Base-by-base conservation (phyloP, 2,329 filamentous ascomycete species). In the Talaromyces sp. region DNA sequence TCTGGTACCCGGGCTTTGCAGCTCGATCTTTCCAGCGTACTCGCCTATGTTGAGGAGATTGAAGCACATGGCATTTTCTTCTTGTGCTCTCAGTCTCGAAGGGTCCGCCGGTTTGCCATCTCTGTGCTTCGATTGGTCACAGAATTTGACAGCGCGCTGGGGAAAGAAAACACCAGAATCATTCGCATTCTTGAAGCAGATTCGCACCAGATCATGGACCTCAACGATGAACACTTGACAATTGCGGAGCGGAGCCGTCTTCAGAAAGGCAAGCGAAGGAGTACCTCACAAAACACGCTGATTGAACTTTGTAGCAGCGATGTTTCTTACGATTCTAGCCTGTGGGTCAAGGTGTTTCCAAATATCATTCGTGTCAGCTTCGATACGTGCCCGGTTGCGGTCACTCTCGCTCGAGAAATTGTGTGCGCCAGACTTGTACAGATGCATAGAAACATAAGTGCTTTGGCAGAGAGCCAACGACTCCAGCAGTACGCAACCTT, bases 281-380 rank as follows among this genome's bases (percentile, higher is more conserved):
- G 88, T 73, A 92, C 92, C 70, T 89, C 89, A 54, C 89, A 93
- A 71, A 93, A 92, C 68, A 94, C 92, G 2, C 81, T 99, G 19
- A 91, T 98, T 38, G 94, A 98, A 75, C 86, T 99, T 27, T 98
- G 95, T 78, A 94, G 92, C 70, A 98, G 95, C 78, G 95, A 98
- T 71, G 88, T 95, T 29, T 92, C 93, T 0, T 97, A 98, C 72
- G 95, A 99, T 75, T 90, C 92, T 2, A 96, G 93, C 0, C 81
- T 99, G 13, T 99, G 95, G 95, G 96, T 95, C 80, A 99, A 98
- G 74, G 90, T 98, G 19, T 99, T 99, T 72, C 96, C 95, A 3
- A 98, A 97, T 72, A 84, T 99, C 36, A 91, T 99, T 65, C 88
- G 92, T 11, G 90, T 96, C 70, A 92, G 93, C 66, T 96, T 92